These are phyloP conservation scores for Aspergillus sp. DNA, from an alignment of 2,329 filamentous ascomycete species.

Conservation along the genomic window DNA sequence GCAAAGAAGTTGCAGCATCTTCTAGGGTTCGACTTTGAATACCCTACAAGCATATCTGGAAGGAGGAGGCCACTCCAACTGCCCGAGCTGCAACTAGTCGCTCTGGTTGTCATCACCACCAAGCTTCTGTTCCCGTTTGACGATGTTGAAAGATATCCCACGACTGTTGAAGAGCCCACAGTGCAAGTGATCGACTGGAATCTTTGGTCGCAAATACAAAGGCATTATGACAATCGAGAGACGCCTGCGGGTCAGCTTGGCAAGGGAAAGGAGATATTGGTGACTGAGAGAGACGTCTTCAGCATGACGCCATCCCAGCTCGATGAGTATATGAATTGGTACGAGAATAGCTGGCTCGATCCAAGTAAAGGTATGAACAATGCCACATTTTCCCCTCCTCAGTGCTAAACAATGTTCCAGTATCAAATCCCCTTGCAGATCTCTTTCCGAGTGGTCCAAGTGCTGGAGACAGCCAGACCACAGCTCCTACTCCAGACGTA, in stretches of 20 bases:
- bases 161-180: conserved; percentile 57
- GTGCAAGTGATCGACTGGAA: conserved; percentile 70
- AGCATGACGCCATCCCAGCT: conserved; percentile 63
- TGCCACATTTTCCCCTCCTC: not conserved
- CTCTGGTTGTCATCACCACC: conserved; percentile 70
- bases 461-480: conserved; percentile 17
- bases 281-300: conserved; percentile 65
- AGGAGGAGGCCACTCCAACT: conserved; percentile 54
- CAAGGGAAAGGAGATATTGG: conserved; percentile 53
- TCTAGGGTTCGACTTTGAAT: conserved; percentile 61
- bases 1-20: conserved; percentile 59
- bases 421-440: conserved; percentile 40
- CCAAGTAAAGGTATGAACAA: conserved; percentile 29
- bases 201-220: conserved; percentile 63
- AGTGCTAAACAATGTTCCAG: conserved; percentile 7
- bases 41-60: conserved; percentile 42
- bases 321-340: conserved; percentile 80
- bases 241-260: conserved; percentile 38
- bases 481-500: conserved; percentile 10
- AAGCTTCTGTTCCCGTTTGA: conserved; percentile 82
- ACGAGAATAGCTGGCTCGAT: conserved; percentile 63
- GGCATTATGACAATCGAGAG: conserved; percentile 38
- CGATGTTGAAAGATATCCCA: conserved; percentile 53
- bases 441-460: conserved; percentile 44
- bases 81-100: conserved; percentile 74